Evolutionary conservation across 805 yeast species (phyloP).

Genomic region (Candida awuae): DNA sequence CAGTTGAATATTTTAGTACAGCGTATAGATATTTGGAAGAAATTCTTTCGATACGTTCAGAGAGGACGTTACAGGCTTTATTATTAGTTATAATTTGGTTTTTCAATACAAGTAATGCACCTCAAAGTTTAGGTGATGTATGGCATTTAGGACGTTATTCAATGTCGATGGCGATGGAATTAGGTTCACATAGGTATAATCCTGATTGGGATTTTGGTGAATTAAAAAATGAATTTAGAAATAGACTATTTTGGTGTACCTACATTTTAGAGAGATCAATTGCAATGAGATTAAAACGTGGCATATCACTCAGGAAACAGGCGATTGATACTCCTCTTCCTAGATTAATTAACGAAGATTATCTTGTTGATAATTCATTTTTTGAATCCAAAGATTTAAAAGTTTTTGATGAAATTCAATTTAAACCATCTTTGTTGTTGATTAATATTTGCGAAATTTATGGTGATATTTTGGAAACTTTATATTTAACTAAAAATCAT

Average conservation of each 20-base stretch:
- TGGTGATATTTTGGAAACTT: conserved; percentile 21
- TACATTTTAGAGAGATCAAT: conserved; percentile 21
- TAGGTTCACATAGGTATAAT: conserved; percentile 22
- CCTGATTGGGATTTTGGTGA: conserved; percentile 23
- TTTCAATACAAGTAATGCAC: conserved; percentile 16
- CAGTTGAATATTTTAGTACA: conserved; percentile 19
- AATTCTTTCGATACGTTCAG: conserved; percentile 17
- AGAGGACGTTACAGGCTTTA: conserved; percentile 18
- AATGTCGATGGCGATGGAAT: conserved; percentile 24
- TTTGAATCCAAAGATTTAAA: neutral
- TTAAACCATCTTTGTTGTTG: conserved; percentile 17
- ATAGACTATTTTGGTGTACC: conserved; percentile 22
- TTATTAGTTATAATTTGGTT: conserved; percentile 20
- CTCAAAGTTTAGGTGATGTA: conserved; percentile 22
- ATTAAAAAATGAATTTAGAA: conserved; percentile 17
- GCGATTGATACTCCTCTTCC: conserved; percentile 24
- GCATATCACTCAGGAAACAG: conserved; percentile 20
- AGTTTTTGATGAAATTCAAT: conserved; percentile 15
- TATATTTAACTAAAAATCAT: conserved; percentile 16
- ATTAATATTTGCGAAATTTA: conserved; percentile 17
- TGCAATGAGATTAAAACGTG: conserved; percentile 23
- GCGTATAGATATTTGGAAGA: conserved; percentile 21
- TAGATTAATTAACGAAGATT: conserved; percentile 15
- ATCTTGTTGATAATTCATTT: conserved; percentile 5
- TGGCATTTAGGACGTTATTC: conserved; percentile 22